Conservation (phyloP, 768 basidiomycete species). For the Cubamyces lactineus region DNA sequence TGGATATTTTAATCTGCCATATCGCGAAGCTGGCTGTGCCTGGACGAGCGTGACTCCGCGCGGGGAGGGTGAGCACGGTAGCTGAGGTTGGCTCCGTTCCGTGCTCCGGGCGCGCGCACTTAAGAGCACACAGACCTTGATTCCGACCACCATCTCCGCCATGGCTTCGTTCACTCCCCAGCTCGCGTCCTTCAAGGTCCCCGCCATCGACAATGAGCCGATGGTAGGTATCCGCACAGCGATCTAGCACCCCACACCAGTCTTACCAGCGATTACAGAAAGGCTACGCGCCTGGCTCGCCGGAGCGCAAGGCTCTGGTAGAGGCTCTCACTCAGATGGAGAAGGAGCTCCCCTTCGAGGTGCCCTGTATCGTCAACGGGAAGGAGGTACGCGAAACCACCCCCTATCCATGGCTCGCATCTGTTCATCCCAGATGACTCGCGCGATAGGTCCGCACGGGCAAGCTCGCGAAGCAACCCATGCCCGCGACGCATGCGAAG, state of each 20-base stretch:
- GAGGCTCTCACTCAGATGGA: slow-evolving; percentile 81
- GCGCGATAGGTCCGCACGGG: slow-evolving; percentile 74
- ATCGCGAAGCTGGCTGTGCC: slow-evolving; percentile 43
- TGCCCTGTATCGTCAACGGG: slow-evolving; percentile 93
- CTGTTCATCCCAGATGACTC: not conserved
- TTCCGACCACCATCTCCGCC: slow-evolving; percentile 34
- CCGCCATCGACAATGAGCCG: slow-evolving; percentile 88
- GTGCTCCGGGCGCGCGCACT: not conserved
- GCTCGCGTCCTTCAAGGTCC: slow-evolving; percentile 86
- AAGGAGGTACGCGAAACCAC: slow-evolving; percentile 54
- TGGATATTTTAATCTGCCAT: slow-evolving; percentile 2
- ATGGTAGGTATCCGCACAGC: slow-evolving; percentile 57
- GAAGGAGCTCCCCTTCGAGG: slow-evolving; percentile 83
- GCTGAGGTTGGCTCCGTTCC: slow-evolving; percentile 7
- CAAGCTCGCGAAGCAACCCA: slow-evolving; percentile 72
- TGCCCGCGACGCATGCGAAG: slow-evolving; percentile 85
- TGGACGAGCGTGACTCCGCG: slow-evolving; percentile 43
- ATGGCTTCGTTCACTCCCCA: slow-evolving; percentile 64
- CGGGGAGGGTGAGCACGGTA: not conserved
- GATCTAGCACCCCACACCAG: not conserved
- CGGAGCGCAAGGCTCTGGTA: slow-evolving; percentile 74
- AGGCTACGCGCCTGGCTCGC: slow-evolving; percentile 76
- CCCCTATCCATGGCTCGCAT: not conserved
- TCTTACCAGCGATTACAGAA: slow-evolving; percentile 45
- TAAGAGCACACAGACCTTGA: not conserved